Evolutionary conservation across 768 basidiomycete species (phyloP), one percentile per base, ranked within the genome.

Genomic region (Agrocybe praecox): DNA sequence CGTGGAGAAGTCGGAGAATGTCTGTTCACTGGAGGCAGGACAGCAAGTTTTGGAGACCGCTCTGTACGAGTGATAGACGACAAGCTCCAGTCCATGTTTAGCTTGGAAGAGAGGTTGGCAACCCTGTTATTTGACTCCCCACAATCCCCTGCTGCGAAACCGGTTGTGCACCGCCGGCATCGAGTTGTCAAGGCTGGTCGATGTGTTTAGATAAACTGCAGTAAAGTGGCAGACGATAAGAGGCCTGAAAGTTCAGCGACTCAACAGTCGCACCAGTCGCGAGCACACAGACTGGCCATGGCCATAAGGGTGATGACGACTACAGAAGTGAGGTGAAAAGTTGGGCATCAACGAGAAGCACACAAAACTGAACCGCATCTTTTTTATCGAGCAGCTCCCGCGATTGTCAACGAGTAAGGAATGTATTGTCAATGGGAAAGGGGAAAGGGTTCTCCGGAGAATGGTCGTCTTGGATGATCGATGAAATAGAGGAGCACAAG

Each of bases 1-100:
- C 72, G 76, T 7, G 76, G 68, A 4, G 78, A 74, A 6, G 72
- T 57, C 1, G 64, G 63, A 32, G 69, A 56, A 26, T 60, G 54
- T 53, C 69, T 64, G 43, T 71, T 68, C 5, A 40, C 36, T 6
- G 36, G 36, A 15, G 12, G 36, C 2, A 73, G 53, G 10, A 55
- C 51, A 21, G 66, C 32, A 9, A 61, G 53, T 50, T 66, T 70
- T 7, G 72, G 74, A 19, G 76, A 71, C 46, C 67, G 67, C 46
- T 73, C 71, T 49, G 60, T 54, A 49, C 69, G 69, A 22, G 59
- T 18, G 34, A 59, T 46, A 11, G 60, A 58, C 21, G 58, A 26
- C 15, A 50, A 53, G 2, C n/a, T n/a, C n/a, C n/a, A n/a, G n/a
- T n/a, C n/a, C n/a, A n/a, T n/a, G n/a, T n/a, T n/a, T n/a, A n/a